These are phyloP conservation scores for Alternaria ventricosa DNA, from an alignment of 2,329 filamentous ascomycete species.

Conservation along the genomic window DNA sequence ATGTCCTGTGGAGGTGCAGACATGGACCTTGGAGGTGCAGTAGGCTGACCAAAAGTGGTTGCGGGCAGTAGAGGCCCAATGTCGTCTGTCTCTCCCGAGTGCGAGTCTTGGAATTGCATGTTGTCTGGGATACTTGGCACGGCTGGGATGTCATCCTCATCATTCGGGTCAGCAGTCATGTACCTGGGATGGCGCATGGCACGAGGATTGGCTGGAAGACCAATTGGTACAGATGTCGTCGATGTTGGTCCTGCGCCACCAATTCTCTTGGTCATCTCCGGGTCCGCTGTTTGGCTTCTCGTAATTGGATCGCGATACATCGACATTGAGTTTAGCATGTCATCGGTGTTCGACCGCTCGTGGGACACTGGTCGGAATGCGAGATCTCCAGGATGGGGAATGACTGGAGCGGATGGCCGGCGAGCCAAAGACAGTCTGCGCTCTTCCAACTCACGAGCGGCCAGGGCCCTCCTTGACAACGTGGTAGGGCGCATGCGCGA, in stretches of 20 bases:
- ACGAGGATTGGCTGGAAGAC: slow-evolving; percentile 88
- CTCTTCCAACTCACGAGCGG: slow-evolving; percentile 84
- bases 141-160: slow-evolving; percentile 59
- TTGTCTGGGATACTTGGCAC: slow-evolving; percentile 64
- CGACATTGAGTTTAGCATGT: slow-evolving; percentile 48
- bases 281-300: slow-evolving; percentile 71
- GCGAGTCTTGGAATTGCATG: slow-evolving; percentile 35
- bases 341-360: slow-evolving; percentile 49
- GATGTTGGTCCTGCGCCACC: slow-evolving; percentile 48
- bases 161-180: slow-evolving; percentile 62
- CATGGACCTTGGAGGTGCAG: slow-evolving; percentile 50
- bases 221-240: slow-evolving; percentile 66
- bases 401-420: slow-evolving; percentile 78
- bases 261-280: slow-evolving; percentile 53
- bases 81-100: slow-evolving; percentile 48
- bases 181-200: slow-evolving; percentile 85
- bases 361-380: slow-evolving; percentile 40
- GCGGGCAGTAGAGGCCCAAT: slow-evolving; percentile 57
- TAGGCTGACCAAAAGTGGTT: slow-evolving; percentile 55
- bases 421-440: slow-evolving; percentile 79
- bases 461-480: slow-evolving; percentile 53
- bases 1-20: slow-evolving; percentile 58
- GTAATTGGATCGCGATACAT: slow-evolving; percentile 50
- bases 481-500: slow-evolving; percentile 32
- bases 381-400: slow-evolving; percentile 73